Conservation (phyloP, 805 yeast species). For the Starmera pachycereana region DNA sequence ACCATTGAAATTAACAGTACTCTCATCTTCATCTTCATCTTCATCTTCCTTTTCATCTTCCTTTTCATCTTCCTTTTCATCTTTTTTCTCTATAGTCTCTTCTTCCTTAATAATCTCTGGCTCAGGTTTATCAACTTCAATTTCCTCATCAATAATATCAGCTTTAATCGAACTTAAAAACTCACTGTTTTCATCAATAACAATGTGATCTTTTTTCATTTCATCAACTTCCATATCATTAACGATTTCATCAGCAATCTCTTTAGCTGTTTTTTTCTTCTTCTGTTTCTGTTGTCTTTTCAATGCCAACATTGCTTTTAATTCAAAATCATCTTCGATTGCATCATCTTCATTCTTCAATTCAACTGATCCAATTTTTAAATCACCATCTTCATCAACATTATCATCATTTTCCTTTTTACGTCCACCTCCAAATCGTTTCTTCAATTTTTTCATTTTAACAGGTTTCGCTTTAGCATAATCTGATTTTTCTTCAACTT, state of each 20-base stretch:
- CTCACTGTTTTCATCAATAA: slow-evolving; percentile 26
- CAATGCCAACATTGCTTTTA: slow-evolving; percentile 17
- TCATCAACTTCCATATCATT: slow-evolving; percentile 4
- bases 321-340: slow-evolving; percentile 14
- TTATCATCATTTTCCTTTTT: slow-evolving; percentile 5
- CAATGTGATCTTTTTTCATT: slow-evolving; percentile 7
- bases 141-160: background rate
- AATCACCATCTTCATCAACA: slow-evolving; percentile 13
- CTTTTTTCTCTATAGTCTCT: background rate
- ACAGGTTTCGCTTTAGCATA: slow-evolving; percentile 18
- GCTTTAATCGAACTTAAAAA: slow-evolving; percentile 21
- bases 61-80: background rate
- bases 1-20: slow-evolving; percentile 9
- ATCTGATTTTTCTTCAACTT: slow-evolving; percentile 7
- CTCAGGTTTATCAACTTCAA: background rate
- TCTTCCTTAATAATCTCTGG: background rate
- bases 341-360: slow-evolving; percentile 16
- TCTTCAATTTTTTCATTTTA: slow-evolving; percentile 21
- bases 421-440: slow-evolving; percentile 9
- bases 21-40: slow-evolving; percentile 1
- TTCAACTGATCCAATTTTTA: slow-evolving; percentile 14
- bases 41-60: background rate
- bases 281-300: slow-evolving; percentile 9
- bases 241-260: slow-evolving; percentile 13
- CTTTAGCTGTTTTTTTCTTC: slow-evolving; percentile 12